These are phyloP conservation scores for Tricholoma matsutake DNA, from an alignment of 768 basidiomycete genomes.

Conservation along the genomic window DNA sequence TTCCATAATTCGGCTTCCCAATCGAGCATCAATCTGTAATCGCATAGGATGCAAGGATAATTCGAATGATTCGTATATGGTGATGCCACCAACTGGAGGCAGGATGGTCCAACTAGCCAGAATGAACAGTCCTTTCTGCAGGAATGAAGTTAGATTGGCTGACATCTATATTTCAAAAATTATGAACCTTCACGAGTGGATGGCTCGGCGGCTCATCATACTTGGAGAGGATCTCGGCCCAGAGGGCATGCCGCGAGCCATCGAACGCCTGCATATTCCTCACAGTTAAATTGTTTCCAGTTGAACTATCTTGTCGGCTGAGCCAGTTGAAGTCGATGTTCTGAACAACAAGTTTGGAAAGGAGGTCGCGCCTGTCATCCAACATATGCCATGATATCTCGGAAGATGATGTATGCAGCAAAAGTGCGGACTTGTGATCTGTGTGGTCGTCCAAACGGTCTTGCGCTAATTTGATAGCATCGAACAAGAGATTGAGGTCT, in stretches of 20 bases:
- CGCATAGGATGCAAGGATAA: slow-evolving; percentile 82
- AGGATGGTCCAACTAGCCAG: slow-evolving; percentile 77
- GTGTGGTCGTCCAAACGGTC: slow-evolving; percentile 64
- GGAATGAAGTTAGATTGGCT: slow-evolving; percentile 8
- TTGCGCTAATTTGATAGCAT: slow-evolving; percentile 81
- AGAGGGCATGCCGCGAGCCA: slow-evolving; percentile 75
- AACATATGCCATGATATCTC: slow-evolving; percentile 94
- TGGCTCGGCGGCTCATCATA: slow-evolving; percentile 68
- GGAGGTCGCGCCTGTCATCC: slow-evolving; percentile 62
- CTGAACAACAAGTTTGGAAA: slow-evolving; percentile 84
- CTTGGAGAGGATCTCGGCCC: slow-evolving; percentile 86
- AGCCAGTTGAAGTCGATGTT: slow-evolving; percentile 80
- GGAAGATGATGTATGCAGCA: slow-evolving; percentile 76
- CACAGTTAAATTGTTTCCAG: slow-evolving; percentile 71
- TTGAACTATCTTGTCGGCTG: slow-evolving; percentile 84
- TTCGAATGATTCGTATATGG: slow-evolving; percentile 81
- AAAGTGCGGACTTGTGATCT: slow-evolving; percentile 76
- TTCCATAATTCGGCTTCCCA: slow-evolving; percentile 80
- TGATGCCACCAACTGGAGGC: slow-evolving; percentile 92
- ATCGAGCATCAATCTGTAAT: slow-evolving; percentile 79
- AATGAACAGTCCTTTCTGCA: slow-evolving; percentile 68
- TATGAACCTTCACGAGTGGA: slow-evolving; percentile 63
- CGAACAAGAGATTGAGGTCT: slow-evolving; percentile 81
- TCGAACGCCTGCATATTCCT: slow-evolving; percentile 84
- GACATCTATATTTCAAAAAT: background rate